Percentiles rank a stretch among this genome's conserved stretches.
Conservation (phyloP, 78 protist species). For the Corallochytrium limacisporum region DNA sequence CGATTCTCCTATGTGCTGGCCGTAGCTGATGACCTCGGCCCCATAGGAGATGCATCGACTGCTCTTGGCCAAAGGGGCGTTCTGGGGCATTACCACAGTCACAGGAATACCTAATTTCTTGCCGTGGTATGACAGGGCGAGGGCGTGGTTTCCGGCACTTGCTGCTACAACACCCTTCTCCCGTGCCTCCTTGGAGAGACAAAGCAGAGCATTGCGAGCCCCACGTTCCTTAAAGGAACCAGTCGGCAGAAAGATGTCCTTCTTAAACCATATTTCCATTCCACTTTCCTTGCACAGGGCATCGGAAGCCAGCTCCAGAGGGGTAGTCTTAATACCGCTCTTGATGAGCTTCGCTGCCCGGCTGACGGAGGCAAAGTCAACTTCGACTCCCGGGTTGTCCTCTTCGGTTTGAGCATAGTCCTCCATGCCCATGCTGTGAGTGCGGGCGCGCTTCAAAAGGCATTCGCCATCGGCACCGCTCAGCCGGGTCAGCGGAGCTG, state of each 20-base stretch:
- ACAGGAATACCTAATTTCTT: slow-evolving; percentile 32
- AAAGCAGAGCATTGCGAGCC: slow-evolving; percentile 39
- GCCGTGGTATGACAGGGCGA: slow-evolving; percentile 51
- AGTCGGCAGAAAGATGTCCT: neutral
- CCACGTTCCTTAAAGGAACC: slow-evolving; percentile 62
- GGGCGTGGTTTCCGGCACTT: slow-evolving; percentile 74
- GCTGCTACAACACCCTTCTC: slow-evolving; percentile 51
- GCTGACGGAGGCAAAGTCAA: no score
- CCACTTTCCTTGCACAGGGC: no score
- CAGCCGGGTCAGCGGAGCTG: no score
- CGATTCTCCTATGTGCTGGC: slow-evolving; percentile 44
- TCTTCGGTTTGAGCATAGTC: no score
- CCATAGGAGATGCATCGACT: slow-evolving; percentile 18
- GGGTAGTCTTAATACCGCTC: no score
- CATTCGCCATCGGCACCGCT: no score
- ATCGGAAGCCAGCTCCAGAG: no score
- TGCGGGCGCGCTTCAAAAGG: no score
- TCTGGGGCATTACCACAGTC: slow-evolving; percentile 52
- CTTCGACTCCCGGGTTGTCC: no score
- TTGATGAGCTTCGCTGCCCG: no score
- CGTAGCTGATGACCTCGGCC: slow-evolving; percentile 34
- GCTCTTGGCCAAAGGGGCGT: slow-evolving; percentile 31
- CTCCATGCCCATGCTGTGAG: no score
- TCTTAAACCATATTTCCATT: no score
- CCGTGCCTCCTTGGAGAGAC: slow-evolving; percentile 4